Evolutionary conservation across 805 yeast species (phyloP).

Genomic region (Candida michaelii): DNA sequence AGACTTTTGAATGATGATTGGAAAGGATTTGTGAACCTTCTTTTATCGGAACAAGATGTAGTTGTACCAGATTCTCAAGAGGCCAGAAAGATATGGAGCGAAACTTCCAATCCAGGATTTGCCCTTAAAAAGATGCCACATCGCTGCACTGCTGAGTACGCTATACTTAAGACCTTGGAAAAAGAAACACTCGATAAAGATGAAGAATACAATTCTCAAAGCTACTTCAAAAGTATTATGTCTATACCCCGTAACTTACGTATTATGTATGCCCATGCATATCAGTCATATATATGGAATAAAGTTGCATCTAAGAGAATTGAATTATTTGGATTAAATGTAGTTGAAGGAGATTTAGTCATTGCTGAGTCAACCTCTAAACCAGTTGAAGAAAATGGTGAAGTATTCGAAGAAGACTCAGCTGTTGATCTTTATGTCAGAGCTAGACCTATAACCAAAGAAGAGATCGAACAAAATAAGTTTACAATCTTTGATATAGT

Average conservation of each 20-base stretch:
- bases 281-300: slow-evolving; percentile 96
- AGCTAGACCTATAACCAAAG: slow-evolving; percentile 74
- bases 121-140: slow-evolving; percentile 82
- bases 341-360: slow-evolving; percentile 83
- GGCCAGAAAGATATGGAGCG: slow-evolving; percentile 80
- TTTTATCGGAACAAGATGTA: slow-evolving; percentile 81
- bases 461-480: slow-evolving; percentile 59
- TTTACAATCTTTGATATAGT: slow-evolving; percentile 81
- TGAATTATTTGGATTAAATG: slow-evolving; percentile 62
- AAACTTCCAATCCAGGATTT: slow-evolving; percentile 60
- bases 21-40: slow-evolving; percentile 74
- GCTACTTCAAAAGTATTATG: slow-evolving; percentile 80
- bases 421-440: slow-evolving; percentile 55
- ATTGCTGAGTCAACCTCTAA: slow-evolving; percentile 24
- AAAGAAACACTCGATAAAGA: slow-evolving; percentile 47
- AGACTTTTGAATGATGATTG: slow-evolving; percentile 70
- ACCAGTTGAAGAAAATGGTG: slow-evolving; percentile 27
- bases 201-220: slow-evolving; percentile 46
- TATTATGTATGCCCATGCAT: slow-evolving; percentile 96
- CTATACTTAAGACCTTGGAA: slow-evolving; percentile 62
- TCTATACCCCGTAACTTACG: slow-evolving; percentile 89
- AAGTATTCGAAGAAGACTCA: slow-evolving; percentile 64
- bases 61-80: slow-evolving; percentile 81
- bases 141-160: slow-evolving; percentile 80
- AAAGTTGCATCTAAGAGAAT: slow-evolving; percentile 76